Evolutionary conservation across 169 alveolate genomes (phyloP).

Genomic region (Cryptosporidium canis): DNA sequence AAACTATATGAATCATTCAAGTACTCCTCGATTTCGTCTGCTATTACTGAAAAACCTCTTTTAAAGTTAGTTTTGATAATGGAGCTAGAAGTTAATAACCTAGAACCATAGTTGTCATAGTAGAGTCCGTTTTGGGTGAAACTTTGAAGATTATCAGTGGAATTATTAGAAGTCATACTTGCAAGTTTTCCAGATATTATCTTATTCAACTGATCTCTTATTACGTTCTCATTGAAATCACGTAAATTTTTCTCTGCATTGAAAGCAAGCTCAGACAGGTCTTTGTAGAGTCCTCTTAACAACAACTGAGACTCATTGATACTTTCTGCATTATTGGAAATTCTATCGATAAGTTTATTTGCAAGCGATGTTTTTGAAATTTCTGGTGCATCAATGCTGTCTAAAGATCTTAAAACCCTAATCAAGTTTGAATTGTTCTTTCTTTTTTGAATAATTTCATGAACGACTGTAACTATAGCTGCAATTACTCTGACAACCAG

Average conservation of each 20-base stretch:
- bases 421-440: constrained; percentile 38
- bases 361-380: constrained; percentile 26
- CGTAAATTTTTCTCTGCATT: neutral
- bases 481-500: constrained; percentile 54
- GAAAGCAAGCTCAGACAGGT: constrained; percentile 29
- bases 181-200: constrained; percentile 2
- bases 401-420: constrained; percentile 11
- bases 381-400: constrained; percentile 4
- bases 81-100: neutral
- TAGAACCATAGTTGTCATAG: neutral
- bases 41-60: neutral
- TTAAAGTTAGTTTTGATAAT: neutral
- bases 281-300: constrained; percentile 6
- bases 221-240: neutral
- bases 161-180: constrained; percentile 10
- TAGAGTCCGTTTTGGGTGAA: neutral
- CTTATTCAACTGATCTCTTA: constrained; percentile 6
- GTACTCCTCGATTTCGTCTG: constrained; percentile 14
- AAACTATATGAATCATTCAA: neutral
- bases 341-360: constrained; percentile 20
- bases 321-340: neutral
- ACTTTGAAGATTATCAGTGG: neutral
- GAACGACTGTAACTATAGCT: constrained; percentile 40
- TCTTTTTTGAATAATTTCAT: constrained; percentile 33
- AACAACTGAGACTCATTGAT: constrained; percentile 6